Conservation (phyloP, 2,329 filamentous ascomycete species). For the Aspergillus alliaceus region DNA sequence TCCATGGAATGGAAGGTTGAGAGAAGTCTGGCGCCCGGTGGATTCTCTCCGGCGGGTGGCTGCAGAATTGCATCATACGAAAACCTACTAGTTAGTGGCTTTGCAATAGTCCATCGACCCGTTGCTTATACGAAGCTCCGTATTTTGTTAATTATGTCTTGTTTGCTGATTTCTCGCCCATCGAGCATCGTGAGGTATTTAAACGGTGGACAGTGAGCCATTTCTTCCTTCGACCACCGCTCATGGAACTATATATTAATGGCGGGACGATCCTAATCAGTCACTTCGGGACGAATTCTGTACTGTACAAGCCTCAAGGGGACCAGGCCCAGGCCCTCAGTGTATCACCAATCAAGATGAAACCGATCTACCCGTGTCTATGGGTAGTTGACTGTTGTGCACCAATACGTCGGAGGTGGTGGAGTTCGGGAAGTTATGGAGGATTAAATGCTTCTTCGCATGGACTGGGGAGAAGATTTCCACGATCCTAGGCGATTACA, state of each 20-base stretch:
- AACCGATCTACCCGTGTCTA: neutral
- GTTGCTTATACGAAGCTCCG: too few relatives aligned
- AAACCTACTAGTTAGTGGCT: neutral
- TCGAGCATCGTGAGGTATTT: neutral
- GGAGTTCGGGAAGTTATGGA: neutral
- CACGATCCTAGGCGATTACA: too few relatives aligned
- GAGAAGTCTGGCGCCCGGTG: neutral
- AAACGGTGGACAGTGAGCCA: neutral
- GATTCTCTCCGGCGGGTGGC: neutral
- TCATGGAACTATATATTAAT: neutral
- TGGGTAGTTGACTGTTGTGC: neutral
- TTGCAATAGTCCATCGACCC: neutral
- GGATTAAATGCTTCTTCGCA: neutral
- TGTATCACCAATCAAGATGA: neutral
- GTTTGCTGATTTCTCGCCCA: too few relatives aligned
- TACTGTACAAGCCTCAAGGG: too few relatives aligned
- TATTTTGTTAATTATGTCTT: too few relatives aligned
- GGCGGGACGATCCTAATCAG: neutral
- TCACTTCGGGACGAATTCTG: neutral
- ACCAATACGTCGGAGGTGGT: neutral
- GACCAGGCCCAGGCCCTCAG: neutral
- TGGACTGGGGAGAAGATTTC: too few relatives aligned
- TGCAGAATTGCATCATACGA: conserved; percentile 1
- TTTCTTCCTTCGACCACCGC: neutral
- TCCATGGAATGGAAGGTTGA: neutral